A percentile compares a stretch with the other conserved stretches of the same genome.
Conservation (phyloP, 83 land plant species). For the Picea abies region DNA sequence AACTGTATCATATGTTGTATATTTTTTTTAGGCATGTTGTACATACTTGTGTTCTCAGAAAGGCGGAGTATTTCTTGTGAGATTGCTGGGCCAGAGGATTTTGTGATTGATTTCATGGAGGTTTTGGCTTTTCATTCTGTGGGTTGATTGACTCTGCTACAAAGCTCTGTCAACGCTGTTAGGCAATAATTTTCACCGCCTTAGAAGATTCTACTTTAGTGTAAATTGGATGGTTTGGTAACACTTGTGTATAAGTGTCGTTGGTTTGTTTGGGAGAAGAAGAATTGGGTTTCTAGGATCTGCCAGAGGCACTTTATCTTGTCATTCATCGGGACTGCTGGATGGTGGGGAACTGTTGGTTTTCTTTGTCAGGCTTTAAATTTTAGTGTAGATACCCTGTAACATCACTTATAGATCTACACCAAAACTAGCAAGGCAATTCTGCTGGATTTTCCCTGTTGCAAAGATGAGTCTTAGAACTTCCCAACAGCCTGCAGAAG, state of each 20-base stretch:
- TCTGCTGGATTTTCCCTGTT: slow-evolving; percentile 4
- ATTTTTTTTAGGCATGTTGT: not conserved
- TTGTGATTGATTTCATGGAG: not conserved
- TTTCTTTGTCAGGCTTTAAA: not conserved
- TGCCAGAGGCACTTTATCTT: not conserved
- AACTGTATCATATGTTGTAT: no score
- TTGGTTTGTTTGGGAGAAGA: not conserved
- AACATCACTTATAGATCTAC: not conserved
- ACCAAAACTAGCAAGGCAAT: not conserved
- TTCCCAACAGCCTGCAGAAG: slow-evolving; percentile 34
- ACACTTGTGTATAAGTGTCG: not conserved
- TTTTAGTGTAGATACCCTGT: not conserved
- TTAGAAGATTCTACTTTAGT: not conserved
- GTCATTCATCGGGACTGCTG: not conserved
- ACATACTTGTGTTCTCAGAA: no score
- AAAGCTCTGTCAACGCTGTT: not conserved
- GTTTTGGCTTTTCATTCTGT: not conserved
- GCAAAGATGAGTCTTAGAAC: slow-evolving; percentile 61
- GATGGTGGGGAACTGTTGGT: not conserved
- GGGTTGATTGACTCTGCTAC: not conserved
- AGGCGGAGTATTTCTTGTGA: not conserved
- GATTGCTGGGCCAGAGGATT: not conserved
- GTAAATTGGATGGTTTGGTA: no score
- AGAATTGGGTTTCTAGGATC: not conserved
- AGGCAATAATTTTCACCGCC: not conserved